Conservation (phyloP, 1,284 basidiomycete species). For the Taiwanofungus camphoratus region DNA sequence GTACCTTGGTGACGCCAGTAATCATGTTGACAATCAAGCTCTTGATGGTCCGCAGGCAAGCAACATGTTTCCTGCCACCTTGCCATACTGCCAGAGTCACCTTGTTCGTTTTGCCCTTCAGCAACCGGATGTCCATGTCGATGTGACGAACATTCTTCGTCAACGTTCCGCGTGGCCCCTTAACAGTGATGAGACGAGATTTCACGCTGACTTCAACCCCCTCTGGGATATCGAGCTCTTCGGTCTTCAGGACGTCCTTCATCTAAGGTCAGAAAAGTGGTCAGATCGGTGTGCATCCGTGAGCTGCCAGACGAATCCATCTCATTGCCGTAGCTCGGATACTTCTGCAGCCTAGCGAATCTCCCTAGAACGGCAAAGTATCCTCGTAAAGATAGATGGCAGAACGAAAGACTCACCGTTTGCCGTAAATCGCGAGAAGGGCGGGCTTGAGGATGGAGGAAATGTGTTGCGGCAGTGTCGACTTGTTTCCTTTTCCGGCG, state of each 20-base stretch:
- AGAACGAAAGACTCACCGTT: constrained; percentile 27
- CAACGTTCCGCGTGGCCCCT: constrained; percentile 85
- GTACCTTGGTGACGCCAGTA: constrained; percentile 90
- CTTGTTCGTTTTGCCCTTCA: constrained; percentile 68
- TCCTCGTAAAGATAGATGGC: constrained; percentile 2
- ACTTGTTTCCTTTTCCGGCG: constrained; percentile 13
- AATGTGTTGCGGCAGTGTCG: not conserved
- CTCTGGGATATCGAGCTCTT: constrained; percentile 89
- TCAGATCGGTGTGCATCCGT: constrained; percentile 24
- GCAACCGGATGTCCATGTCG: constrained; percentile 91
- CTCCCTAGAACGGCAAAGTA: too few relatives aligned
- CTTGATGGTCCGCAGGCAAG: constrained; percentile 94
- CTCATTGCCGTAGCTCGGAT: constrained; percentile 10
- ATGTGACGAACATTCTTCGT: constrained; percentile 92
- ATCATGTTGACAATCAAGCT: constrained; percentile 97
- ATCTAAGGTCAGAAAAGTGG: constrained; percentile 46
- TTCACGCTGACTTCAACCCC: constrained; percentile 83
- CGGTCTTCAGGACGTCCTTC: constrained; percentile 89
- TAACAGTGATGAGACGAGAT: constrained; percentile 85
- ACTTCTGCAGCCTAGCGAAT: not conserved
- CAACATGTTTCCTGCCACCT: constrained; percentile 97
- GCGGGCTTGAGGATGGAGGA: constrained; percentile 11
- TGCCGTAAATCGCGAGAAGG: constrained; percentile 28
- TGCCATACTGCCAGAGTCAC: constrained; percentile 97
- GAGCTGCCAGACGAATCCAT: constrained; percentile 26